Evolutionary conservation across 2,329 filamentous ascomycete genomes (phyloP).

Genomic region (Colletotrichum sublineola): DNA sequence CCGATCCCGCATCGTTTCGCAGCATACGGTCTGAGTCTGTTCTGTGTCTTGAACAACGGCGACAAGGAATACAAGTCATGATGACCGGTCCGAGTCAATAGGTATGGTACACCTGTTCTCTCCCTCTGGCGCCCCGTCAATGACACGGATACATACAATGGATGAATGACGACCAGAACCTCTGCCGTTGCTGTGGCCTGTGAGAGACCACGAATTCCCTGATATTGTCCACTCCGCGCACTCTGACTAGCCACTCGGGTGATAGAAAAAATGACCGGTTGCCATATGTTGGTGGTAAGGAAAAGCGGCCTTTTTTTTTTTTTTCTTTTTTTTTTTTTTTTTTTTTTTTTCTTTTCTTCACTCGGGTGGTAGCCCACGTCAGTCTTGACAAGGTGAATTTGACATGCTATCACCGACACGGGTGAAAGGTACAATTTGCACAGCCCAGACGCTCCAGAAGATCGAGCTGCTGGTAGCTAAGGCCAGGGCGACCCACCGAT

Average conservation of each 20-base stretch:
- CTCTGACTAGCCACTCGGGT: neutral
- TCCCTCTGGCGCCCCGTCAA: neutral
- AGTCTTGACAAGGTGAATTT: constrained; percentile 7
- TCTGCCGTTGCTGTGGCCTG: neutral
- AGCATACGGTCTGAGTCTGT: neutral
- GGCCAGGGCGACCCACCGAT: constrained; percentile 38
- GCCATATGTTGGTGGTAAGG: too few relatives aligned
- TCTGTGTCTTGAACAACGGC: neutral
- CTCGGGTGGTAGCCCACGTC: constrained; percentile 11
- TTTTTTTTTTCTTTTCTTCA: too few relatives aligned
- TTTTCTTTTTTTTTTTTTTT: too few relatives aligned
- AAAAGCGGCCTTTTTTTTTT: too few relatives aligned
- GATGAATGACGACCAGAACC: neutral
- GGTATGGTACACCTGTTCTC: neutral
- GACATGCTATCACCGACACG: constrained; percentile 8
- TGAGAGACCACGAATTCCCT: neutral
- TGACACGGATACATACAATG: neutral
- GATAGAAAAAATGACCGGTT: too few relatives aligned
- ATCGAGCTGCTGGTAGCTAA: constrained; percentile 28
- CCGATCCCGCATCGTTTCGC: neutral
- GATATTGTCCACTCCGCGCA: constrained; percentile 5
- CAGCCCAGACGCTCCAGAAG: constrained; percentile 20
- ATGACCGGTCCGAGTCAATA: constrained; percentile 7
- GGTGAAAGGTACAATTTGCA: constrained; percentile 7
- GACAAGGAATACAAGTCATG: constrained; percentile 2